Percentiles rank a stretch among this genome's conserved stretches.
These are phyloP conservation scores for Malbranchea zuffiana DNA, from an alignment of 2,329 filamentous ascomycete genomes.

Conservation along the genomic window DNA sequence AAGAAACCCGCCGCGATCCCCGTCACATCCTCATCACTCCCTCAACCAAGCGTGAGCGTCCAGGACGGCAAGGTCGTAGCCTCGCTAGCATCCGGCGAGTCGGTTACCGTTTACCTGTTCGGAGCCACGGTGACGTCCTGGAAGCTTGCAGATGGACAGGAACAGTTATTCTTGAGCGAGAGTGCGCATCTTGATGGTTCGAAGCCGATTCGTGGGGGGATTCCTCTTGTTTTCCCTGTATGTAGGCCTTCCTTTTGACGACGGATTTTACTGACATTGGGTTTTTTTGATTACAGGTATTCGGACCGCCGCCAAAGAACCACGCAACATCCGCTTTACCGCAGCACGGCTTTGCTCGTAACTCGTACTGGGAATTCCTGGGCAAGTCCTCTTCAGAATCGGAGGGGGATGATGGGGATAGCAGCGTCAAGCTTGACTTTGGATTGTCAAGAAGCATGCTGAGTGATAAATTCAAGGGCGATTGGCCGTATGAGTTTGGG, in stretches of 20 bases:
- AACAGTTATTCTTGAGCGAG: constrained; percentile 80
- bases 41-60: constrained; percentile 68
- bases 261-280: not conserved
- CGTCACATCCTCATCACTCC: constrained; percentile 58
- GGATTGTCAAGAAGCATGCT: constrained; percentile 68
- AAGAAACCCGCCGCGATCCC: constrained; percentile 73
- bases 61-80: constrained; percentile 66
- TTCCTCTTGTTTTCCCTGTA: constrained; percentile 89
- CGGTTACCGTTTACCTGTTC: constrained; percentile 72
- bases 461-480: constrained; percentile 53
- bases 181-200: constrained; percentile 70
- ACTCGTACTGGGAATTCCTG: constrained; percentile 72
- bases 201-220: constrained; percentile 82
- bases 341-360: constrained; percentile 47
- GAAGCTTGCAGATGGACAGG: constrained; percentile 67
- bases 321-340: constrained; percentile 68
- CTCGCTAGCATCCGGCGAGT: constrained; percentile 73
- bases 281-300: constrained; percentile 46
- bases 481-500: constrained; percentile 80
- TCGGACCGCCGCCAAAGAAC: constrained; percentile 68
- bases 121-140: constrained; percentile 89
- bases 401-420: constrained; percentile 41
- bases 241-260: constrained; percentile 22
- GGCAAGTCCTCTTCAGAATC: constrained; percentile 70
- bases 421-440: constrained; percentile 88